A percentile compares a stretch with the other conserved stretches of the same genome.
These are phyloP conservation scores for Zygosaccharomyces bisporus DNA, from an alignment of 805 yeast genomes.

Conservation along the genomic window DNA sequence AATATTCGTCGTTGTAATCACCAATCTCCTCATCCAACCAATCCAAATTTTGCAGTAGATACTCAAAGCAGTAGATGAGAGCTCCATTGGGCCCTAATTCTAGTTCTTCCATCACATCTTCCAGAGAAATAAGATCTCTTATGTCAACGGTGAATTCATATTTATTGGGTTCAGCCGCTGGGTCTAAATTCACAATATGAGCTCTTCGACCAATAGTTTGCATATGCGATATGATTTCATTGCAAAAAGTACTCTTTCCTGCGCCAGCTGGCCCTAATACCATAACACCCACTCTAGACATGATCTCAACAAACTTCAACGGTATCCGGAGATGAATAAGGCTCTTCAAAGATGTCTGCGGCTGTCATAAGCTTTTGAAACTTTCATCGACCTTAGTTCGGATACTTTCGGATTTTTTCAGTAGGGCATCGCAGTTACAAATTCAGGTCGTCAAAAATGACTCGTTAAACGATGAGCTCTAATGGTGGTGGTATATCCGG, in stretches of 20 bases:
- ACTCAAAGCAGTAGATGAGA: constrained; percentile 87
- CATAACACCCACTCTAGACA: constrained; percentile 93
- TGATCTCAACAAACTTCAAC: too few relatives aligned
- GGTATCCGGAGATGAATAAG: neutral
- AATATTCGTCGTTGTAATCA: constrained; percentile 88
- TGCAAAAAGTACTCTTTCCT: constrained; percentile 92
- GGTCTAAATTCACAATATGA: constrained; percentile 91
- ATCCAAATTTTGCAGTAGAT: constrained; percentile 80
- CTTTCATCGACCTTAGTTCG: neutral
- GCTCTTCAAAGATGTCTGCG: neutral
- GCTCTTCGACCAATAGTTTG: constrained; percentile 89
- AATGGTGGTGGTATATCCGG: constrained; percentile 75
- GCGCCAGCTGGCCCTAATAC: constrained; percentile 98
- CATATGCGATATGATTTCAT: constrained; percentile 79
- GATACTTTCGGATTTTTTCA: constrained; percentile 5
- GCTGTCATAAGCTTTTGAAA: neutral
- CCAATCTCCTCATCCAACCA: constrained; percentile 98
- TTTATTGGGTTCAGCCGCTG: constrained; percentile 93
- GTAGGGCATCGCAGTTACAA: constrained; percentile 7
- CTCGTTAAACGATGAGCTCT: constrained; percentile 28
- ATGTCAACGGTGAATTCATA: constrained; percentile 91
- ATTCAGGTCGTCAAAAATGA: constrained; percentile 1
- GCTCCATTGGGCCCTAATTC: constrained; percentile 96
- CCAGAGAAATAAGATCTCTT: constrained; percentile 80
- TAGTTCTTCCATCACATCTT: constrained; percentile 94